A percentile compares a stretch with the other conserved stretches of the same genome.
phyloP scores from a whole-genome alignment of 2,329 filamentous ascomycete species.

The Aspergillus thermomutatus region DNA sequence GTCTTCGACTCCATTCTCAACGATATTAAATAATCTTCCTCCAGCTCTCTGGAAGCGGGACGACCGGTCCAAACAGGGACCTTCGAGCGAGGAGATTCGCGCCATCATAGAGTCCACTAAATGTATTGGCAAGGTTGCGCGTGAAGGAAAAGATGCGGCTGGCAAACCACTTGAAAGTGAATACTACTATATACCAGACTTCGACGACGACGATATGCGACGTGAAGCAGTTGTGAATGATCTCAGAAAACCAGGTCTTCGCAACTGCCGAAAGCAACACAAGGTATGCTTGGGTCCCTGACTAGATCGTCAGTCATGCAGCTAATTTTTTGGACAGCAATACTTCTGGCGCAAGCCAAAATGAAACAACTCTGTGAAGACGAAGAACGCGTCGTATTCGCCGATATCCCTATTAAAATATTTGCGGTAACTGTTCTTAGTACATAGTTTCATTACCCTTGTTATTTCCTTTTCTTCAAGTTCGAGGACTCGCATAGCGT shows the following conservation, averaged over 20 bases:
- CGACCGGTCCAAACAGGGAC: constrained; percentile 37
- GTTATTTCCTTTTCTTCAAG: constrained; percentile 19
- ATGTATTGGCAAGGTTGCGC: constrained; percentile 83
- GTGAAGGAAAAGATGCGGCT: constrained; percentile 92
- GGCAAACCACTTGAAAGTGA: constrained; percentile 92
- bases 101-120: constrained; percentile 67
- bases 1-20: constrained; percentile 85
- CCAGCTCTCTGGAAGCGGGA: constrained; percentile 55
- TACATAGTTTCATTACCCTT: constrained; percentile 33
- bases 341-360: constrained; percentile 68
- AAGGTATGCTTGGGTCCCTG: constrained; percentile 63
- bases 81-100: constrained; percentile 64
- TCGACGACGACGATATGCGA: constrained; percentile 74
- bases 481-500: constrained; percentile 40
- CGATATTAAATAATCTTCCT: constrained; percentile 83
- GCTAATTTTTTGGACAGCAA: constrained; percentile 51
- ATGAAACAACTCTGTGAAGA: constrained; percentile 23
- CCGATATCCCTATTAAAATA: constrained; percentile 4
- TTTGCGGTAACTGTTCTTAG: constrained; percentile 22
- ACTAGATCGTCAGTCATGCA: background rate
- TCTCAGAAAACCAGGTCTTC: constrained; percentile 80
- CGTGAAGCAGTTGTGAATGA: constrained; percentile 80
- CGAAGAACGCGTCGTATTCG: constrained; percentile 2
- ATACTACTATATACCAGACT: constrained; percentile 92
- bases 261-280: constrained; percentile 90